Conservation (phyloP, 164 flowering plant genomes). For the Magnolia officinalis region DNA sequence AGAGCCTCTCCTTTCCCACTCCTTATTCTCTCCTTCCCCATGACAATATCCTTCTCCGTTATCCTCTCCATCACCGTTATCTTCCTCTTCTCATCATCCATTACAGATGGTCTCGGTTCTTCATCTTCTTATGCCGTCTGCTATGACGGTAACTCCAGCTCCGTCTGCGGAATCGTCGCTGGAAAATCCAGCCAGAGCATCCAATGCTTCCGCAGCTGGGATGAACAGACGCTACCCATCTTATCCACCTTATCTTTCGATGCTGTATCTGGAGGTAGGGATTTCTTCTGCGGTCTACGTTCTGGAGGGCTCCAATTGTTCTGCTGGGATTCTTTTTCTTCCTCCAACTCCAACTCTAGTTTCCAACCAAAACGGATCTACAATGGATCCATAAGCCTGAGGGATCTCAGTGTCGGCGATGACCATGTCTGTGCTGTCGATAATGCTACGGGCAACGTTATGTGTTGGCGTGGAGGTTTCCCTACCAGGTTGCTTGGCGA, state of each 20-base stretch:
- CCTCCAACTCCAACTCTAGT: background rate
- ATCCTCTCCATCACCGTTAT: background rate
- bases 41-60: background rate
- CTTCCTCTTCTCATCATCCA: background rate
- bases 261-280: conserved; percentile 58
- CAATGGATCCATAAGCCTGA: conserved; percentile 27
- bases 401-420: conserved; percentile 52
- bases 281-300: conserved; percentile 65
- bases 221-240: background rate
- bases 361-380: conserved; percentile 42
- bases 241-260: conserved; percentile 53
- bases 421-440: conserved; percentile 61
- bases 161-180: conserved; percentile 75
- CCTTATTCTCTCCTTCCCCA: background rate
- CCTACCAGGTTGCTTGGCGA: background rate
- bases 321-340: conserved; percentile 53
- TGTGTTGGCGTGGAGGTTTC: conserved; percentile 60
- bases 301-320: conserved; percentile 56
- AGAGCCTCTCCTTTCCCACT: background rate
- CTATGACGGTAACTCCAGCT: conserved; percentile 34
- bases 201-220: conserved; percentile 41
- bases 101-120: conserved; percentile 46
- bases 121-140: conserved; percentile 54
- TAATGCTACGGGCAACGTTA: conserved; percentile 20
- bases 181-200: conserved; percentile 35